Conservation (phyloP, 2,329 filamentous ascomycete species). For the Fusarium sp. region DNA sequence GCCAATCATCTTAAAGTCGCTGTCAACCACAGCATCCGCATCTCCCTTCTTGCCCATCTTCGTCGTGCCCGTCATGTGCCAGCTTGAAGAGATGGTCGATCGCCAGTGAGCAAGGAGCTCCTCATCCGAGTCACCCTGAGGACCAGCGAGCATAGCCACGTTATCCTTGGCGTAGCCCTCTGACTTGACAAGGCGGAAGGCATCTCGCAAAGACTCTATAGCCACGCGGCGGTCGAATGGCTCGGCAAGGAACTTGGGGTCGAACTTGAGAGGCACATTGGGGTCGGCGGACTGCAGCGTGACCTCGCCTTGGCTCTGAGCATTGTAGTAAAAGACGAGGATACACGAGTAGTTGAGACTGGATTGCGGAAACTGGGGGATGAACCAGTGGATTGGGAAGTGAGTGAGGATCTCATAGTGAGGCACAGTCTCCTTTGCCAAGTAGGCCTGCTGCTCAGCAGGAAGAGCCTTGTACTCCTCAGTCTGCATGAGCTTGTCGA, state of each 20-base stretch:
- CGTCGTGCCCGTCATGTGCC: slow-evolving; percentile 67
- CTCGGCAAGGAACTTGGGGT: slow-evolving; percentile 63
- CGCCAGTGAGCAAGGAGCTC: slow-evolving; percentile 61
- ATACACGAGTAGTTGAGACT: slow-evolving; percentile 57
- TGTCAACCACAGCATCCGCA: slow-evolving; percentile 60
- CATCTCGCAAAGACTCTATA: slow-evolving; percentile 61
- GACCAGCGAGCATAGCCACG: slow-evolving; percentile 54
- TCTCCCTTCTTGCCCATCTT: slow-evolving; percentile 64
- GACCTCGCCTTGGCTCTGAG: slow-evolving; percentile 63
- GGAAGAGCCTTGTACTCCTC: slow-evolving; percentile 64
- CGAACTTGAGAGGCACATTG: slow-evolving; percentile 60
- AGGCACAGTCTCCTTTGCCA: slow-evolving; percentile 63
- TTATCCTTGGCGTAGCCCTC: slow-evolving; percentile 58
- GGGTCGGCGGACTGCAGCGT: slow-evolving; percentile 65
- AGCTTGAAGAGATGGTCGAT: slow-evolving; percentile 58
- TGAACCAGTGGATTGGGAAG: slow-evolving; percentile 56
- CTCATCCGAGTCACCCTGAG: slow-evolving; percentile 62
- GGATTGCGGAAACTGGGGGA: slow-evolving; percentile 52
- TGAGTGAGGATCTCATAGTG: slow-evolving; percentile 66
- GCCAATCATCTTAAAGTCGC: slow-evolving; percentile 33
- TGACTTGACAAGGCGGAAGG: slow-evolving; percentile 53
- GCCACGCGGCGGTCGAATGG: slow-evolving; percentile 65
- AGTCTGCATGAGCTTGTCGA: slow-evolving; percentile 52
- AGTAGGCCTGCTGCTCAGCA: slow-evolving; percentile 53
- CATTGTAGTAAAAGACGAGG: slow-evolving; percentile 63